Evolutionary conservation across 495 filamentous ascomycete genomes (phyloP).

Genomic region (Hypoxylon subgilvum): DNA sequence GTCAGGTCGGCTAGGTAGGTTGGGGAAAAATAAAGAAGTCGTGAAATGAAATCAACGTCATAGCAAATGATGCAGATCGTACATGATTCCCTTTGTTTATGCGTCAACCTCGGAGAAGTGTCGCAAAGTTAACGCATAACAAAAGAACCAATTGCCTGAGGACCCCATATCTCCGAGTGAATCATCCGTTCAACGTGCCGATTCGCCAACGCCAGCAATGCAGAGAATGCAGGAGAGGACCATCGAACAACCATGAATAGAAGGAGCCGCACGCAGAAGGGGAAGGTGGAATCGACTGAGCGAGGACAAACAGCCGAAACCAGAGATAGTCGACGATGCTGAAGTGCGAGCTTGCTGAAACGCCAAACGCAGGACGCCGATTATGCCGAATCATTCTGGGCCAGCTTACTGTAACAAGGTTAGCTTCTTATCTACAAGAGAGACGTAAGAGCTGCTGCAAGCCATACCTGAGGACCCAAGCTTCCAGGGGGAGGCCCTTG

Average conservation of each 20-base stretch:
- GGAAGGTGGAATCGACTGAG: constrained; percentile 17
- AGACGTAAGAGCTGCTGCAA: not conserved
- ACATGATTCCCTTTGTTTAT: constrained; percentile 18
- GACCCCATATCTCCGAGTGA: constrained; percentile 17
- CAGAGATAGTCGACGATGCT: constrained; percentile 36
- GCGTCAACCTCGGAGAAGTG: constrained; percentile 19
- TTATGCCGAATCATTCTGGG: constrained; percentile 35
- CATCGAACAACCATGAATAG: constrained; percentile 22
- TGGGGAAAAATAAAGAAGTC: constrained; percentile 20
- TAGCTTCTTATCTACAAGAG: constrained; percentile 12
- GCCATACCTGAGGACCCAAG: constrained; percentile 40
- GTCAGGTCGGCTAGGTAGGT: constrained; percentile 2
- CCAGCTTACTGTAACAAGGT: constrained; percentile 14
- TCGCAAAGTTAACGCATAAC: constrained; percentile 22
- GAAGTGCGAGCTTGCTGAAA: constrained; percentile 42
- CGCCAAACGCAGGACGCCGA: constrained; percentile 45
- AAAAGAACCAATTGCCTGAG: constrained; percentile 20
- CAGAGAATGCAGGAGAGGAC: constrained; percentile 26
- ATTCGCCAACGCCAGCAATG: constrained; percentile 34
- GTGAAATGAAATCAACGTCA: constrained; percentile 32
- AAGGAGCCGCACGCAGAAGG: constrained; percentile 14
- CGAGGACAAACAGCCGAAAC: constrained; percentile 36
- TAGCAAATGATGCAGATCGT: constrained; percentile 37
- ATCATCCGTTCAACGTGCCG: constrained; percentile 26
- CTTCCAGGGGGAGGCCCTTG: constrained; percentile 39